Evolutionary conservation across 2,329 filamentous ascomycete species (phyloP), one percentile per base, ranked within the genome.

Genomic region (Emergomyces pasteurianus): DNA sequence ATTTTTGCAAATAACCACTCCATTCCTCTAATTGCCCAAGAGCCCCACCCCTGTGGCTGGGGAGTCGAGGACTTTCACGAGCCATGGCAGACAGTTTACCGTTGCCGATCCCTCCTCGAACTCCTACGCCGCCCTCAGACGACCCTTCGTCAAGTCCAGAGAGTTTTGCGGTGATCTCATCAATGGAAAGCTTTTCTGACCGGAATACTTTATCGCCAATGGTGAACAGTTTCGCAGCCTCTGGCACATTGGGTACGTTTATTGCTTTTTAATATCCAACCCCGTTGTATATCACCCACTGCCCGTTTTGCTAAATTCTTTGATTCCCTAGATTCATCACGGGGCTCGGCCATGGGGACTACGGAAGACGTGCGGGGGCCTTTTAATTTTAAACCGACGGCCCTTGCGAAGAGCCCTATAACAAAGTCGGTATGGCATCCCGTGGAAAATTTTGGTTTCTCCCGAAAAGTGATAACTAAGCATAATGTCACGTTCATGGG

Each of bases 381-480:
- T 0, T 97, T 99, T 83, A 97, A 97, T 76, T 97, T 97, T 75
- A 85, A 95, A 76, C 89, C 92, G 0, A 86, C 89, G 71, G 81
- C 86, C 53, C 87, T 91, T 71, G 86, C 87, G 18, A 88, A 87
- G 64, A 81, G 81, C 21, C 88, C 89, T 2, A 82, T 91, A 61
- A 69, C 77, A 61, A 92, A 91, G 78, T 88, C 89, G 65, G 88
- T 91, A 78, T 50, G 82, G 77, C 47, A n/a, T 61, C 36, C 40
- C 8, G 7, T 47, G 18, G 18, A 18, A 26, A 43, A 26, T n/a
- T 34, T 8, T 10, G 28, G 36, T 42, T 56, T 12, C 50, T 10
- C 34, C 52, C n/a, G 21, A 7, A 55, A 55, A n/a, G 8, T 55
- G 21, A 55, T 34, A 66, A 67, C 65, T 72, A 58, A 67, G 59